Base-by-base conservation (phyloP, 2,329 filamentous ascomycete genomes). In the Alternaria longipes region DNA sequence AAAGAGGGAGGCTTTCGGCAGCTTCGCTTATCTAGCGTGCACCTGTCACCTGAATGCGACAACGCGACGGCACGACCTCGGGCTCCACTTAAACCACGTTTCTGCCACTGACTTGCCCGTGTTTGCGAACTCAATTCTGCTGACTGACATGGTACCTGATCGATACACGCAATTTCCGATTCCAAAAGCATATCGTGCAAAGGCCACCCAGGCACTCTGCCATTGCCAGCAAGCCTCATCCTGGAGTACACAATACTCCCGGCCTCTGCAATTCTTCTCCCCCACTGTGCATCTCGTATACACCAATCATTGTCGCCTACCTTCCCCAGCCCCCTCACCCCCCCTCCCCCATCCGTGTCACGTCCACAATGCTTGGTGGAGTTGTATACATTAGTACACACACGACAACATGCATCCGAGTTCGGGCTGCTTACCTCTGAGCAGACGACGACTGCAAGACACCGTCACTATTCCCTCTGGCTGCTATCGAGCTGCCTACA, bases 11-110 rank as follows among this genome's bases (percentile, higher is more conserved):
- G 50, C 50, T 38, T 18, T 38, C 30, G 46, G 50, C 22, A 30
- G 28, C 24, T 41, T 52, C 50, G 50, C 50, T 52, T 41, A 41
- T 52, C 50, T 52, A 52, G 50, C 50, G 50, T 52, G 50, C 50
- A 26, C 36, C 22, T 52, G 50, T 52, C 50, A 50, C 46, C 46
- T 50, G 34, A 30, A 52, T 16, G 40, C 40, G 40, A 42, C 40
- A 42, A 42, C 50, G 50, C 50, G 34, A 52, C 50, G 50, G 50
- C 34, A 52, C n/a, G n/a, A 52, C 50, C 24, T 50, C 46, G 46
- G 46, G 30, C 34, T 26, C 34, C 50, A 52, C 50, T 26, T 26
- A 36, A 36, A 52, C 34, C 50, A 52, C 36, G 50, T 52, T 52
- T 26, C 36, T 30, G 36, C 34, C 34, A 20, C 46, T 32, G 46